Evolutionary conservation across 495 filamentous ascomycete genomes (phyloP).

Genomic region (Arthonia radiata): DNA sequence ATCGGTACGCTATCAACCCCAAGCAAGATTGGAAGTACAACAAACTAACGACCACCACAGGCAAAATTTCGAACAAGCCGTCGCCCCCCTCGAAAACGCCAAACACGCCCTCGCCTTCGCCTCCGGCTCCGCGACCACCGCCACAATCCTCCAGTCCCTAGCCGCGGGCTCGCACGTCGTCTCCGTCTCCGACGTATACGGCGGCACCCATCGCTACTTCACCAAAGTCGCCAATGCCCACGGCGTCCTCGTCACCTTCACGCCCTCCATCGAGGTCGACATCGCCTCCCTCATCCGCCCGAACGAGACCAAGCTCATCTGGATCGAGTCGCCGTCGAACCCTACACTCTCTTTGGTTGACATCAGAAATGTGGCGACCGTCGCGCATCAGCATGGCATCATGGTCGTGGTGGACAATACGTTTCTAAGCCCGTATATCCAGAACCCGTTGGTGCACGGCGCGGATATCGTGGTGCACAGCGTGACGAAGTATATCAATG

Average conservation of each 20-base stretch:
- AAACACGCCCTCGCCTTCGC: conserved; percentile 85
- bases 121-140: conserved; percentile 84
- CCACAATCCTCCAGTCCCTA: conserved; percentile 75
- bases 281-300: conserved; percentile 61
- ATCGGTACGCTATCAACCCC: conserved; percentile 24
- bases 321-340: conserved; percentile 92
- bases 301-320: conserved; percentile 68
- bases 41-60: conserved; percentile 10
- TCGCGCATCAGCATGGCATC: conserved; percentile 72
- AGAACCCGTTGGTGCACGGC: conserved; percentile 85
- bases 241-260: conserved; percentile 84
- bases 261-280: conserved; percentile 68
- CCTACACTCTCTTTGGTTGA: conserved; percentile 81
- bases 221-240: conserved; percentile 91
- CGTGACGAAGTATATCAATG: conserved; percentile 99
- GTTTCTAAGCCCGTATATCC: conserved; percentile 84
- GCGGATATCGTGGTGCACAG: conserved; percentile 95
- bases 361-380: conserved; percentile 55
- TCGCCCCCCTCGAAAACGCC: conserved; percentile 79
- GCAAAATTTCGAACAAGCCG: conserved; percentile 73
- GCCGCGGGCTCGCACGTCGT: conserved; percentile 83
- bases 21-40: neutral
- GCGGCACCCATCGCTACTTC: conserved; percentile 95
- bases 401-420: conserved; percentile 97
- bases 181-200: conserved; percentile 91